Evolutionary conservation across 345 rosid species (phyloP).

Genomic region (thale cress (Arabidopsis thaliana)): TAIR10.1 NC_003076.8:20089001-20089500

Average conservation of each 20-base stretch:
- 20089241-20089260: slow-evolving; percentile 27
- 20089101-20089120: neutral
- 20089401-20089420: slow-evolving; percentile 35
- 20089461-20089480: slow-evolving; percentile 32
- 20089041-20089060: slow-evolving; percentile 1
- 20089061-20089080: neutral
- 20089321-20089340: slow-evolving; percentile 42
- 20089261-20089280: slow-evolving; percentile 23
- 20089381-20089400: neutral
- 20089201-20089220: slow-evolving; percentile 39
- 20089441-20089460: slow-evolving; percentile 45
- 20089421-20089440: slow-evolving; percentile 38
- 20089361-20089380: slow-evolving; percentile 42
- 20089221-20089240: slow-evolving; percentile 45
- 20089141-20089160: neutral
- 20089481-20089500: slow-evolving; percentile 42
- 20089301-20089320: slow-evolving; percentile 19
- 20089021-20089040: neutral
- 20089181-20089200: slow-evolving; percentile 42
- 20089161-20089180: slow-evolving; percentile 9
- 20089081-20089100: neutral
- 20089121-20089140: slow-evolving; percentile 15
- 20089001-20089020: neutral
- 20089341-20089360: slow-evolving; percentile 34
- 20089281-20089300: slow-evolving; percentile 24